Evolutionary conservation across 2,329 filamentous ascomycete genomes (phyloP), one percentile per base, ranked within the genome.

Genomic region (Cladorrhinum sp.): DNA sequence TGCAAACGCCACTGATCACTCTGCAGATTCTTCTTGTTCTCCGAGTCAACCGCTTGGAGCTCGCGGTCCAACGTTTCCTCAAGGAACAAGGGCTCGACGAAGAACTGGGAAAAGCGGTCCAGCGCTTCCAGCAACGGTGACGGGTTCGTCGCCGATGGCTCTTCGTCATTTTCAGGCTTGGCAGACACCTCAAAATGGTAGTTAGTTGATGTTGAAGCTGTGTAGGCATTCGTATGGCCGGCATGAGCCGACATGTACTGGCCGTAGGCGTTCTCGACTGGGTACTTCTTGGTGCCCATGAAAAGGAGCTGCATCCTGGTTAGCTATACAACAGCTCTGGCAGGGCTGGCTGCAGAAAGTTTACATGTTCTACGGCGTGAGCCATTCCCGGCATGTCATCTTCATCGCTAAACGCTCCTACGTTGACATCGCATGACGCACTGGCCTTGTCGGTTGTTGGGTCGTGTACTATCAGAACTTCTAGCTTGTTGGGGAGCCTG

Each of bases 251-350:
- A 90, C 57, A 99, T 85, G 74, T 96, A 99, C 72, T 93, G 89
- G 70, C 91, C 92, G 79, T 99, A 99, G 66, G 90, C 93, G 75
- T 99, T 98, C 77, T 97, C 93, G 72, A 88, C 85, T 0, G 95
- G 95, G 71, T 95, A 99, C 85, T 98, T 99, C 75, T 96, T 89
- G 7, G 95, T 99, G 54, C 95, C 95, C 95, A 99, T 98, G 79
- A 99, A 99, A 23, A 99, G 79, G 65, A 97, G 79, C 82, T 87
- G 64, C 7, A 60, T 24, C 3, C 13, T 1, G 55, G 59, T 65
- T 23, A 65, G 58, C 20, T 16, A 18, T 45, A 13, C 41, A 45
- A 45, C 7, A 45, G 27, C 8, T 18, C 12, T 22, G 18, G 41
- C 41, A 9, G 22, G 53, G 5, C 16, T 50, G 18, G 32, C 29